These are phyloP conservation scores for Pythium aquatile DNA, from an alignment of 352 stramenopile genomes.

Conservation along the genomic window DNA sequence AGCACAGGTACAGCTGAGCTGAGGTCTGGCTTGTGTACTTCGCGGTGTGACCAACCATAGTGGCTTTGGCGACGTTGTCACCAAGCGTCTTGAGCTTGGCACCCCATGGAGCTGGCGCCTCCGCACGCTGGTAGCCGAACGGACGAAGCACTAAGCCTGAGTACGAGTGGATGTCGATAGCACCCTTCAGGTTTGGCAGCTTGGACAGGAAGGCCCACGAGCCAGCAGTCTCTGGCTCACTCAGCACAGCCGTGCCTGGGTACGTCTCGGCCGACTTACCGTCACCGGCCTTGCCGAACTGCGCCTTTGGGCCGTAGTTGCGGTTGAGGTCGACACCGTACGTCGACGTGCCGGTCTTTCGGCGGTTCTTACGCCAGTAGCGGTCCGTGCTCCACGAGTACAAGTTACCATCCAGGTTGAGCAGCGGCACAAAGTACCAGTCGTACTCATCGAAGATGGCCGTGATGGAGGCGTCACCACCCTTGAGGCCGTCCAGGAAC, in stretches of 20 bases:
- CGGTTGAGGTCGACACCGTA: slow-evolving; percentile 35
- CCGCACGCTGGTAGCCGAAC: slow-evolving; percentile 26
- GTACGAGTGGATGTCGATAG: slow-evolving; percentile 32
- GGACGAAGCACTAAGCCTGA: slow-evolving; percentile 29
- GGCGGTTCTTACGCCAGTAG: slow-evolving; percentile 33
- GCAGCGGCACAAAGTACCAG: slow-evolving; percentile 32
- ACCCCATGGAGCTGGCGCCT: slow-evolving; percentile 27
- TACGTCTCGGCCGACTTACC: slow-evolving; percentile 19
- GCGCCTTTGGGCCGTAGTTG: slow-evolving; percentile 22
- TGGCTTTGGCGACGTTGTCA: slow-evolving; percentile 28
- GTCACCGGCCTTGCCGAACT: slow-evolving; percentile 16
- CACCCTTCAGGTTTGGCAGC: slow-evolving; percentile 13
- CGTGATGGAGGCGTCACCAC: slow-evolving; percentile 17
- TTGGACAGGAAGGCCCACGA: slow-evolving; percentile 26
- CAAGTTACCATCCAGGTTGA: slow-evolving; percentile 30
- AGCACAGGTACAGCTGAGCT: slow-evolving; percentile 33
- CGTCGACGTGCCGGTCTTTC: slow-evolving; percentile 1
- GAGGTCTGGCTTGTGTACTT: slow-evolving; percentile 29
- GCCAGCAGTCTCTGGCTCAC: slow-evolving; percentile 26
- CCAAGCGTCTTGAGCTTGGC: slow-evolving; percentile 32
- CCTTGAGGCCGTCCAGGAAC: slow-evolving; percentile 23
- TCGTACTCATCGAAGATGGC: slow-evolving; percentile 25
- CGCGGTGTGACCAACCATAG: slow-evolving; percentile 9
- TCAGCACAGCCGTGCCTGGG: slow-evolving; percentile 23
- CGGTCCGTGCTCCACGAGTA: slow-evolving; percentile 17